phyloP scores from a whole-genome alignment of 768 basidiomycete species.

The Hebeloma cylindrosporum region DNA sequence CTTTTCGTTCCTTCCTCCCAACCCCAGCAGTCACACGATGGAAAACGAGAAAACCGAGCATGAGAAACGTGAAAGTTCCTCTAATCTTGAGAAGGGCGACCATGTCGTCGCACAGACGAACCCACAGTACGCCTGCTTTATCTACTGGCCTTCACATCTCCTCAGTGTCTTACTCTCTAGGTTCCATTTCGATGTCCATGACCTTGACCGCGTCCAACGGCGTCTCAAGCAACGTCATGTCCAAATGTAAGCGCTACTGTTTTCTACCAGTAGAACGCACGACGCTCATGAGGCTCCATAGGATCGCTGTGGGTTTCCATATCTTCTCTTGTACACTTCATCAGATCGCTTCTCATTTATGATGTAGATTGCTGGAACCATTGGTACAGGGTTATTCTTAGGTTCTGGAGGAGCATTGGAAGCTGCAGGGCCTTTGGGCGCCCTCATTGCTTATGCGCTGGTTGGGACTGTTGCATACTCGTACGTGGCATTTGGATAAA shows the following conservation, averaged over 20 bases:
- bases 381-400: constrained; percentile 74
- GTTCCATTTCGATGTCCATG: constrained; percentile 56
- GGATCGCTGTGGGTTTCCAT: constrained; percentile 57
- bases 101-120: constrained; percentile 11
- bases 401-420: constrained; percentile 64
- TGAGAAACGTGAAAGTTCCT: constrained; percentile 17
- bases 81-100: constrained; percentile 24
- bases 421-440: constrained; percentile 65
- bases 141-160: not conserved
- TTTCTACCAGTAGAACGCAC: constrained; percentile 1
- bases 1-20: constrained; percentile 6
- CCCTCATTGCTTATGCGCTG: constrained; percentile 60
- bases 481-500: constrained; percentile 31
- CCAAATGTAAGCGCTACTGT: constrained; percentile 57
- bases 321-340: not conserved
- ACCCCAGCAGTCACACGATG: constrained; percentile 16
- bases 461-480: constrained; percentile 69
- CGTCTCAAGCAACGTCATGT: constrained; percentile 76
- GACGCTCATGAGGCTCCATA: constrained; percentile 19
- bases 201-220: constrained; percentile 70
- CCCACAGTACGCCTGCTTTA: constrained; percentile 17
- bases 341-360: not conserved
- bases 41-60: constrained; percentile 19
- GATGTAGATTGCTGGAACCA: constrained; percentile 65
- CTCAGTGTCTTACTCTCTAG: constrained; percentile 17